Conservation (phyloP, 495 filamentous ascomycete genomes). For the Penicillium parvum region DNA sequence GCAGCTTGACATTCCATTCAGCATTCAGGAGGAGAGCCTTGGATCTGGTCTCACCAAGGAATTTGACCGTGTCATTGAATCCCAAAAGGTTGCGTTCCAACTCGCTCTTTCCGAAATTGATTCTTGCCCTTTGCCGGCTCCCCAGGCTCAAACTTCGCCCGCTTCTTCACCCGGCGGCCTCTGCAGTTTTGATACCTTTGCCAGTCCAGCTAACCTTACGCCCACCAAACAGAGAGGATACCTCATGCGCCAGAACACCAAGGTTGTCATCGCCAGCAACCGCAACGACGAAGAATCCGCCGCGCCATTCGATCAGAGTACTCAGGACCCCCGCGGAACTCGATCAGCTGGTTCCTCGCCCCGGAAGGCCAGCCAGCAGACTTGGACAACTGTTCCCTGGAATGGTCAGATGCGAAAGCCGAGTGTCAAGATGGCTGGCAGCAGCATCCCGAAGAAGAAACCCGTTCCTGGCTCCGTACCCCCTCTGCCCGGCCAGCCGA, state of each 20-base stretch:
- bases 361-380: slow-evolving; percentile 72
- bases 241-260: slow-evolving; percentile 97
- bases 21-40: slow-evolving; percentile 50
- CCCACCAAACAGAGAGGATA: slow-evolving; percentile 82
- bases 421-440: slow-evolving; percentile 56
- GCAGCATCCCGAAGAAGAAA: slow-evolving; percentile 61
- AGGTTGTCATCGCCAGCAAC: slow-evolving; percentile 85
- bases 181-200: neutral
- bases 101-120: slow-evolving; percentile 43
- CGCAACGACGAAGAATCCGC: slow-evolving; percentile 47
- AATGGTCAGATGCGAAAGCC: slow-evolving; percentile 70
- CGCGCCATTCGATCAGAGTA: slow-evolving; percentile 44
- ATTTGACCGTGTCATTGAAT: slow-evolving; percentile 92
- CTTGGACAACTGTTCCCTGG: slow-evolving; percentile 96
- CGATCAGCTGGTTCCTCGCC: slow-evolving; percentile 68
- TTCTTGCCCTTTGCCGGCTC: slow-evolving; percentile 5
- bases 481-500: slow-evolving; percentile 83
- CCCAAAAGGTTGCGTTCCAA: slow-evolving; percentile 86
- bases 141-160: slow-evolving; percentile 11
- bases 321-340: slow-evolving; percentile 49
- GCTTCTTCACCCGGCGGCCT: neutral
- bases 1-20: slow-evolving; percentile 65
- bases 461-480: slow-evolving; percentile 60
- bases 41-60: slow-evolving; percentile 84
- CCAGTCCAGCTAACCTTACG: slow-evolving; percentile 52